Base-by-base conservation (phyloP, 805 yeast species). In the Wickerhamiella lipophila region DNA sequence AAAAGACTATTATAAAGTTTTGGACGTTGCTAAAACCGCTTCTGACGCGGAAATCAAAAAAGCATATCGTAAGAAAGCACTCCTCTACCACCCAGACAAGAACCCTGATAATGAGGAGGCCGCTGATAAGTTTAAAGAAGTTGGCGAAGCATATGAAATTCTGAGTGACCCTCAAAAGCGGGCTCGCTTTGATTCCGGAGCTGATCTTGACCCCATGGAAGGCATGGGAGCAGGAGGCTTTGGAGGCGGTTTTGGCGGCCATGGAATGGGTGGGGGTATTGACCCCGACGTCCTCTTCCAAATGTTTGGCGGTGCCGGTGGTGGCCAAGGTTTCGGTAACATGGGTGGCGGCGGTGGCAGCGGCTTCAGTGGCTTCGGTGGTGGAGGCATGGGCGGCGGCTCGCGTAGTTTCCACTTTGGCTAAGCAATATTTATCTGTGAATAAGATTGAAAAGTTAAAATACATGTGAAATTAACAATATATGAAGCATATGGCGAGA, bases 41-140 rank as follows among this genome's bases (percentile, higher is more conserved):
- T 62, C 68, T 1, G 74, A 68, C 6, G 55, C 61, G 1, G 83
- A 77, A 48, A 75, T 84, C 59, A 81, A 82, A 62, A 81, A 80
- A 61, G 83, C 92, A 1, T 84, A 81, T 64, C 71, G 87, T 57
- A 78, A 76, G 58, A 72, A 78, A 56, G 94, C 94, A 3, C 71
- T 83, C 51, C 70, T 68, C 53, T 75, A 75, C 58, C 95, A 84
- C 62, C 95, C 95, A 0, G 95, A 84, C 61, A 84, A 85, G 67
- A 81, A 83, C 60, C 77, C 75, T 11, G 68, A 65, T 42, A 58
- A 58, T 45, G 70, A 62, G 48, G 94, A 82, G 63, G 96, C 95
- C 13, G 92, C 94, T 47, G 97, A 89, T 63, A 87, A 84, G 69
- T 89, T 89, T 68, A 89, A 89, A 68, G 95, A 86, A 64, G 75